Evolutionary conservation across 306 rosid genomes (phyloP).

Genomic region (Prunus dulcis): DNA sequence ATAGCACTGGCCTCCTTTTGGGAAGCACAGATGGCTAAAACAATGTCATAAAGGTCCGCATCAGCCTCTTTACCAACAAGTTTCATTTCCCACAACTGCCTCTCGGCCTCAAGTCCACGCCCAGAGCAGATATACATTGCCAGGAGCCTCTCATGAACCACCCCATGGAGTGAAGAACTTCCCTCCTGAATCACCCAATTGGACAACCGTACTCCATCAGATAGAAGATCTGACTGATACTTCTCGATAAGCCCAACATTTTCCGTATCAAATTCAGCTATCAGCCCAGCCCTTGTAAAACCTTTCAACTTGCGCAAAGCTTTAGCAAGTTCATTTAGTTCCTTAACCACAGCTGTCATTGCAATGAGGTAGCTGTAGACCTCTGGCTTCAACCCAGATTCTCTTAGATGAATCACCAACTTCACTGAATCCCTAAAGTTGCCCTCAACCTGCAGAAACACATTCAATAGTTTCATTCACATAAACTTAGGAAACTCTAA

Average conservation of each 20-base stretch:
- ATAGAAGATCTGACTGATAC: constrained; percentile 75
- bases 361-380: constrained; percentile 86
- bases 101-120: constrained; percentile 87
- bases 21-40: constrained; percentile 89
- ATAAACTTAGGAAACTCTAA: background rate
- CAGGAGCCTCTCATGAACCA: constrained; percentile 89
- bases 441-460: constrained; percentile 62
- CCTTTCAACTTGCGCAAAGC: constrained; percentile 74
- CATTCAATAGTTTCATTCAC: constrained; percentile 15
- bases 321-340: constrained; percentile 79
- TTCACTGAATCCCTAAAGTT: constrained; percentile 67
- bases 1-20: constrained; percentile 68
- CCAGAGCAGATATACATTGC: constrained; percentile 97
- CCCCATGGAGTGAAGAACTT: constrained; percentile 49
- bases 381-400: constrained; percentile 91
- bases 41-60: constrained; percentile 78
- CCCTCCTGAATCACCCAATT: constrained; percentile 78
- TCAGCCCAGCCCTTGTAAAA: constrained; percentile 46
- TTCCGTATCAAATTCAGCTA: constrained; percentile 59
- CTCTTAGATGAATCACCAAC: constrained; percentile 69
- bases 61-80: constrained; percentile 91
- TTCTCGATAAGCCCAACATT: constrained; percentile 54
- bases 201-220: constrained; percentile 66
- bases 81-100: constrained; percentile 92
- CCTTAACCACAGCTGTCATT: constrained; percentile 94